Evolutionary conservation across 2,329 filamentous ascomycete species (phyloP).

Genomic region (Penicillium concentricum): DNA sequence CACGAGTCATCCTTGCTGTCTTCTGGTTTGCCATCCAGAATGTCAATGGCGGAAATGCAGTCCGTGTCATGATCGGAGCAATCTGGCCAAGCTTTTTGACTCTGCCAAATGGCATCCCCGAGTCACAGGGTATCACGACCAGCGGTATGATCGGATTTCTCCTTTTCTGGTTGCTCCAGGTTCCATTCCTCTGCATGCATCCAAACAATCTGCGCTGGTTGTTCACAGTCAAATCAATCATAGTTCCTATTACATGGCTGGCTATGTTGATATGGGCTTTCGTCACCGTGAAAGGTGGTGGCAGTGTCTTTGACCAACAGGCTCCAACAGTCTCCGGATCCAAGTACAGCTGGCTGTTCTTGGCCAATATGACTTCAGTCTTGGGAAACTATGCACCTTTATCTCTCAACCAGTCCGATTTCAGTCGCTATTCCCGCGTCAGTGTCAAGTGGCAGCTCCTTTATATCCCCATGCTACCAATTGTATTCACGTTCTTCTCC

Average conservation of each 20-base stretch:
- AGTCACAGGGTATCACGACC: constrained; percentile 46
- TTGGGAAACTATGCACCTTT: constrained; percentile 53
- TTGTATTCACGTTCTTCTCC: constrained; percentile 54
- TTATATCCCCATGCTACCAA: constrained; percentile 52
- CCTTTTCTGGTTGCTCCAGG: constrained; percentile 47
- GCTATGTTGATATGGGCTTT: constrained; percentile 65
- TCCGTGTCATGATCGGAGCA: constrained; percentile 53
- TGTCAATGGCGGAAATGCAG: constrained; percentile 59
- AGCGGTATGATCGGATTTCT: constrained; percentile 47
- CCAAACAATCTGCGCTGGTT: constrained; percentile 42
- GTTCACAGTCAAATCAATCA: constrained; percentile 39
- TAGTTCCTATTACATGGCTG: constrained; percentile 60
- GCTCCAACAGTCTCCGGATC: constrained; percentile 48
- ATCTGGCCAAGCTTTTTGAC: constrained; percentile 49
- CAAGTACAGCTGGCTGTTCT: constrained; percentile 55
- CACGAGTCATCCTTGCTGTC: constrained; percentile 54
- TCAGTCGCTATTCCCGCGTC: constrained; percentile 53
- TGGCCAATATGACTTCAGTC: constrained; percentile 51
- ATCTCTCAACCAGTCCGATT: constrained; percentile 58
- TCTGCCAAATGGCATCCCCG: constrained; percentile 41
- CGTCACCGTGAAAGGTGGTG: constrained; percentile 51
- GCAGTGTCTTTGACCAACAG: constrained; percentile 46
- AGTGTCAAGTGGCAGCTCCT: constrained; percentile 51
- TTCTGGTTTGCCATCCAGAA: constrained; percentile 68
- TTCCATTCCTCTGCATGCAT: constrained; percentile 47